Base-by-base conservation (phyloP, 169 alveolate genomes). In the Eimeria maxima region DNA sequence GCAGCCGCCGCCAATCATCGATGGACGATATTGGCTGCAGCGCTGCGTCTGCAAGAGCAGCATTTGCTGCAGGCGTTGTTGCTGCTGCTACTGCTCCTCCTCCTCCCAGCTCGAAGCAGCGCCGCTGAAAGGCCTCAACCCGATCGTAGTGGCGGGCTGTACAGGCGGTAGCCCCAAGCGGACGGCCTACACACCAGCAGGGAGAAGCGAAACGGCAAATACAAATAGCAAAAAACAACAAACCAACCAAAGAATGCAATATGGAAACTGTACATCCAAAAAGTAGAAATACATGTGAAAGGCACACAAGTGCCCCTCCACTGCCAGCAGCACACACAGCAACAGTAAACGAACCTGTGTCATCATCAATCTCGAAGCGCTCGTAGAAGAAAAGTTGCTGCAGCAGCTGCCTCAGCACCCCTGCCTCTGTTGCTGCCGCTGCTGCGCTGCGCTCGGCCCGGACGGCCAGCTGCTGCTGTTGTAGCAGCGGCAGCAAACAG, bases 321-420 rank as follows among this genome's bases (percentile, higher is more conserved):
- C 20, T 14, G 16, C 20, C 60, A 11, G 60, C 60, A 53, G 60
- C 60, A 57, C 50, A 0, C 55, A 14, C 27, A 24, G 55, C 67
- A 84, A 24, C 45, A 24, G 63, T 14, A 84, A 27, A 20, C 53
- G 44, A 27, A n/a, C 97, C 97, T 0, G 97, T 86, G 83, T 93
- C 95, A 83, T 96, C 97, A 67, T 96, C 96, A 42, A 96, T 90
- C 94, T 96, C 97, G 90, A 96, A 96, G 10, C 91, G 88, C 71
- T 93, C 96, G 94, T 96, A 96, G 93, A 95, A 96, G 76, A 73
- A 71, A 44, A 65, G 90, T 18, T 84, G 91, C 63, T 55, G 93
- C 87, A 95, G 74, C 94, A 95, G 92, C 63, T 53, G 76, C 71
- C 47, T 60, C 90, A 5, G 73, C 29, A 53, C 60, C 16, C 60